phyloP scores from a whole-genome alignment of 306 rosid species.

The Gynostemma pentaphyllum region DNA sequence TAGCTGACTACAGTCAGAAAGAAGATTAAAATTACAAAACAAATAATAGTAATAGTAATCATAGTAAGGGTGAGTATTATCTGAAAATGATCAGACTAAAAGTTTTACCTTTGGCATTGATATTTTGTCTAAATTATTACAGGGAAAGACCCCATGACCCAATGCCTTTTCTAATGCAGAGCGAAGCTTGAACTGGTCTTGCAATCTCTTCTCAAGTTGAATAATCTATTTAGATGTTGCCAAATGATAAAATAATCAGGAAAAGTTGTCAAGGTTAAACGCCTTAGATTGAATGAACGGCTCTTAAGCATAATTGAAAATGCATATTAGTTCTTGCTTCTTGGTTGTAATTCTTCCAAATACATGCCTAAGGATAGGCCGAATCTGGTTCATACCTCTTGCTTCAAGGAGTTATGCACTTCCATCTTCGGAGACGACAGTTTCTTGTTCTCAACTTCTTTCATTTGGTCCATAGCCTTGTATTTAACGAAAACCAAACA shows the following conservation, averaged over 20 bases:
- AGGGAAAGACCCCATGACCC: slow-evolving; percentile 48
- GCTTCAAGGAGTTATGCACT: slow-evolving; percentile 54
- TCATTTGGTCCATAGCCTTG: slow-evolving; percentile 50
- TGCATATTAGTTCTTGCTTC: not conserved
- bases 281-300: no score
- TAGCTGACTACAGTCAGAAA: slow-evolving; percentile 51
- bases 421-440: slow-evolving; percentile 27
- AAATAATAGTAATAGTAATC: no score
- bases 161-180: slow-evolving; percentile 59
- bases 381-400: slow-evolving; percentile 50
- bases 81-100: not conserved
- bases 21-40: not conserved
- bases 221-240: slow-evolving; percentile 44
- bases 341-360: not conserved
- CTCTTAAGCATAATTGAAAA: no score
- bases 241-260: not conserved
- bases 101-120: slow-evolving; percentile 57
- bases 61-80: no score
- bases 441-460: slow-evolving; percentile 35
- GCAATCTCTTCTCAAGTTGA: slow-evolving; percentile 71
- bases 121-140: slow-evolving; percentile 25
- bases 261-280: not conserved
- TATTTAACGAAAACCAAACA: slow-evolving; percentile 18
- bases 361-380: not conserved
- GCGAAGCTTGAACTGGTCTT: slow-evolving; percentile 72